phyloP scores from a whole-genome alignment of 1,284 basidiomycete species.

The Neotropicomus parvogracilis region DNA sequence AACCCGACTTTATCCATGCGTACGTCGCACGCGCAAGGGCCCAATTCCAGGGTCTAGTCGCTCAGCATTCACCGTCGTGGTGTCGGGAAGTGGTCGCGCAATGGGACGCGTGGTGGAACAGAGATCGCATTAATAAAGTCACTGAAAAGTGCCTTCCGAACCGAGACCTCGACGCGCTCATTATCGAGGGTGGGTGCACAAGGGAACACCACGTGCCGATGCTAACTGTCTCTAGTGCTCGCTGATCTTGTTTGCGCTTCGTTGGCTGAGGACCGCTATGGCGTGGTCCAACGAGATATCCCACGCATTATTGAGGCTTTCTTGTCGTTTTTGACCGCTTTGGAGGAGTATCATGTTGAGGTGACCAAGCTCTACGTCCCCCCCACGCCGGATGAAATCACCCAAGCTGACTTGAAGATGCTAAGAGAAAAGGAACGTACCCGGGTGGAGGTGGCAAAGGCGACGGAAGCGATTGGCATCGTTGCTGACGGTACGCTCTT shows the following conservation, averaged over 20 bases:
- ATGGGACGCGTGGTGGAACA: constrained; percentile 51
- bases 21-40: constrained; percentile 15
- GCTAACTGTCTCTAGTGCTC: constrained; percentile 46
- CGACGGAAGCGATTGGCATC: constrained; percentile 52
- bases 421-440: constrained; percentile 34
- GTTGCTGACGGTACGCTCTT: constrained; percentile 51
- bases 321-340: constrained; percentile 57
- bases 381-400: constrained; percentile 37
- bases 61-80: constrained; percentile 31
- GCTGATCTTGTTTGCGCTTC: constrained; percentile 69
- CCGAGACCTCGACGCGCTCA: constrained; percentile 54
- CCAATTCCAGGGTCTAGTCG: constrained; percentile 8
- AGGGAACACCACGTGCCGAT: not conserved
- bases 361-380: constrained; percentile 37
- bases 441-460: constrained; percentile 44
- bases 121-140: constrained; percentile 49
- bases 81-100: constrained; percentile 25
- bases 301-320: constrained; percentile 76
- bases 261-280: constrained; percentile 74
- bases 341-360: constrained; percentile 61
- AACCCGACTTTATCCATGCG: constrained; percentile 15
- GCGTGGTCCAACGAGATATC: constrained; percentile 79
- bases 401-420: constrained; percentile 28
- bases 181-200: constrained; percentile 50
- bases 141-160: constrained; percentile 56